Base-by-base conservation (phyloP, 2,329 filamentous ascomycete genomes). In the Diplocarpon mali region DNA sequence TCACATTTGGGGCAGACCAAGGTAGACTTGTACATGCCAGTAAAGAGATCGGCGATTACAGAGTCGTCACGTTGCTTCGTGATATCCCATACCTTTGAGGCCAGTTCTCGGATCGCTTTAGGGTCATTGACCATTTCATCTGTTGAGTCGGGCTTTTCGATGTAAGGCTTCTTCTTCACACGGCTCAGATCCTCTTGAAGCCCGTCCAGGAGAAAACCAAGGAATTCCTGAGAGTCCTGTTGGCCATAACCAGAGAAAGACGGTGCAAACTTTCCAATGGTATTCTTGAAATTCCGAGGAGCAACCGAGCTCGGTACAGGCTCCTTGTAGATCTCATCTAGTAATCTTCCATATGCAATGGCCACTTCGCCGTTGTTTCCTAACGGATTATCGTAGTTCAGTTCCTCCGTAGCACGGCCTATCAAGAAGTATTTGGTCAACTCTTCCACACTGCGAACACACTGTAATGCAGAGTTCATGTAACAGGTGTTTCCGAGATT, bases 401-500 rank as follows among this genome's bases (percentile, higher is more conserved):
- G 73, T 58, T 98, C 90, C 41, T 72, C 68, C 56, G 83, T 78
- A 65, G 85, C 88, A 50, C 81, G 75, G 47, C 80, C 74, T 40
- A 76, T 72, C 40, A 95, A 65, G 64, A 98, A 96, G 64, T 95
- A 98, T 58, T 88, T 81, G 5, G 87, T 90, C 52, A 98, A 68
- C 64, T 98, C 92, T 60, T 95, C 86, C 0, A 95, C 88, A 56
- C 86, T 93, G 40, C 90, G 80, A 41, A 98, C 78, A 62, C 92
- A 98, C 62, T 98, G 92, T 44, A 96, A 70, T 9, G 92, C 92
- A 16, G 90, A 95, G 64, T 96, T 96, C 89, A 96, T 95, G 67
- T 98, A 98, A 66, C 92, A 98, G 0, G 92, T 96, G 59, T 98
- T 98, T 39, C 92, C 92, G 12, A 98, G 69, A 59, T 98, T 98